Evolutionary conservation across 805 yeast species (phyloP).

Genomic region (Cyberlindnera petersonii): DNA sequence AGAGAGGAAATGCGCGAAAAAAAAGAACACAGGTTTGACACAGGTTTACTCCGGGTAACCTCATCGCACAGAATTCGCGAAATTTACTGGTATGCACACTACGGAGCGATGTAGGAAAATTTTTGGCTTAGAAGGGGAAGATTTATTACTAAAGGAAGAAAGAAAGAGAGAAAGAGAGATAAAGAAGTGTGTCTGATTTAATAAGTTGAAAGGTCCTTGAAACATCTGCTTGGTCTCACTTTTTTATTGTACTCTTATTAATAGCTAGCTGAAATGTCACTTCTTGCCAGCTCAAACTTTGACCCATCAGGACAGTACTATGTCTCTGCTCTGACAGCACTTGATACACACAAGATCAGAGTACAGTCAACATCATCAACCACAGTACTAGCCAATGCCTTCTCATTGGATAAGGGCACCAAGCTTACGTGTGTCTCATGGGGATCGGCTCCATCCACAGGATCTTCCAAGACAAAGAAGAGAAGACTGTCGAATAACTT

Average conservation of each 20-base stretch:
- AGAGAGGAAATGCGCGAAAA: background rate
- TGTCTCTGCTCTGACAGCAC: conserved; percentile 62
- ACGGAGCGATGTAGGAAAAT: conserved; percentile 1
- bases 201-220: too few species aligned
- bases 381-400: conserved; percentile 41
- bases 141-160: too few species aligned
- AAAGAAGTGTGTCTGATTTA: too few species aligned
- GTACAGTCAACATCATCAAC: conserved; percentile 52
- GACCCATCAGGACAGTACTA: conserved; percentile 60
- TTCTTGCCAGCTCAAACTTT: conserved; percentile 33
- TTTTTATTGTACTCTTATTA: background rate
- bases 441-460: conserved; percentile 34
- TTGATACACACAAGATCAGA: conserved; percentile 66
- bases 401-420: conserved; percentile 48
- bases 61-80: conserved; percentile 9
- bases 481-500: conserved; percentile 21
- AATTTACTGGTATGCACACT: conserved; percentile 11
- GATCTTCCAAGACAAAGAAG: conserved; percentile 17
- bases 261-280: conserved; percentile 7
- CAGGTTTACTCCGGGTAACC: conserved; percentile 13
- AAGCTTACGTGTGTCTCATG: conserved; percentile 50
- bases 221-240: too few species aligned
- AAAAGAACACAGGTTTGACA: too few species aligned
- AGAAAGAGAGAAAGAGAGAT: too few species aligned
- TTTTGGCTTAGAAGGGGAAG: conserved; percentile 7